Percentiles rank a stretch among this genome's conserved stretches.
These are phyloP conservation scores for Boechera divaricarpa DNA, from an alignment of 345 rosid genomes.

Conservation along the genomic window DNA sequence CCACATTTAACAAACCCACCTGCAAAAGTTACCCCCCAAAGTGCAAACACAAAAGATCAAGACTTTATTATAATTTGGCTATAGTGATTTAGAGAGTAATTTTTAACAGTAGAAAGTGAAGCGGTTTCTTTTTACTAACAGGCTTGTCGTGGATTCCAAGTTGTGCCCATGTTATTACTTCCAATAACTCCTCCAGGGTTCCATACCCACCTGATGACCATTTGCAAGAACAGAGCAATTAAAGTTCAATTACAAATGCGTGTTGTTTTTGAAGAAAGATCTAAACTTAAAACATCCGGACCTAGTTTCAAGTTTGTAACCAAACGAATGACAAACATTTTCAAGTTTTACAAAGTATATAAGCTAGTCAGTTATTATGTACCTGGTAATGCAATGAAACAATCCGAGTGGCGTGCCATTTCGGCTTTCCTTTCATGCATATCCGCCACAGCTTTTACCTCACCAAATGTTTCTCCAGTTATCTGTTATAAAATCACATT, in stretches of 20 bases:
- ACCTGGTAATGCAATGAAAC: conserved; percentile 98
- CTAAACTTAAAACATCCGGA: background rate
- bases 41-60: conserved; percentile 22
- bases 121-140: conserved; percentile 48
- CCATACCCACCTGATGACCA: conserved; percentile 87
- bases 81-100: conserved; percentile 24
- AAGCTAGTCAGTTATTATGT: conserved; percentile 27
- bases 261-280: conserved; percentile 28
- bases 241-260: conserved; percentile 3
- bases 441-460: conserved; percentile 84
- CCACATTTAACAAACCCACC: conserved; percentile 98
- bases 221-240: conserved; percentile 23
- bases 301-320: conserved; percentile 18
- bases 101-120: conserved; percentile 32
- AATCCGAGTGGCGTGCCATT: conserved; percentile 94
- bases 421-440: conserved; percentile 99
- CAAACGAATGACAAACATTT: background rate
- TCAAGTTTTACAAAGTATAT: background rate
- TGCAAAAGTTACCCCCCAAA: conserved; percentile 39
- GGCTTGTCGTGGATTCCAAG: conserved; percentile 97
- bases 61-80: conserved; percentile 19
- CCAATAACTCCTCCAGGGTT: conserved; percentile 84
- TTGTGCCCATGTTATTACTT: conserved; percentile 95
- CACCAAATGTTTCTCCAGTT: conserved; percentile 87
- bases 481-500: conserved; percentile 49